Conservation (phyloP, 352 stramenopile genomes). For the Globisporangium takayamanum region DNA sequence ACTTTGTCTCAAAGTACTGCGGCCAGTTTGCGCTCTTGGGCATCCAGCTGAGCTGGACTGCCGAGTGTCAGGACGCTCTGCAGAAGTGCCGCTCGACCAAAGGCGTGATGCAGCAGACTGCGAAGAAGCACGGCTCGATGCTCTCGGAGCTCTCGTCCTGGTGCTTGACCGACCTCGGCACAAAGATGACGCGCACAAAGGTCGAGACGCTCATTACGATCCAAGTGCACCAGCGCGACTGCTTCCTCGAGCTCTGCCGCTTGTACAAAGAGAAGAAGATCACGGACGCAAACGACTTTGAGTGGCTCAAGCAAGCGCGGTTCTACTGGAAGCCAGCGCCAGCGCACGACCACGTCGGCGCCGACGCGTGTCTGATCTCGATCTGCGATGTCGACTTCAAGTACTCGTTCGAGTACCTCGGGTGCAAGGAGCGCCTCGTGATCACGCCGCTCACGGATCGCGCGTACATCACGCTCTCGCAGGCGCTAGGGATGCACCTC, state of each 20-base stretch:
- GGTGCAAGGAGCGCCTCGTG: slow-evolving; percentile 86
- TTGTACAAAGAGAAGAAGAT: slow-evolving; percentile 84
- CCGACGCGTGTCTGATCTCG: slow-evolving; percentile 91
- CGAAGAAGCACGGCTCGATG: slow-evolving; percentile 70
- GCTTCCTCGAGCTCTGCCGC: slow-evolving; percentile 55
- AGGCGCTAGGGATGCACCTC: slow-evolving; percentile 86
- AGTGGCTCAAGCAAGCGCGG: slow-evolving; percentile 78
- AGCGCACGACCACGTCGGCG: slow-evolving; percentile 79
- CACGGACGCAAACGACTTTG: slow-evolving; percentile 66
- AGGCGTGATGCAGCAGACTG: slow-evolving; percentile 81
- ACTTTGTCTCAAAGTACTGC: slow-evolving; percentile 72
- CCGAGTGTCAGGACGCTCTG: slow-evolving; percentile 63
- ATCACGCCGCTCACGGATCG: slow-evolving; percentile 90
- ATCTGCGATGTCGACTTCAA: slow-evolving; percentile 91
- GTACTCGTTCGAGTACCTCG: slow-evolving; percentile 92
- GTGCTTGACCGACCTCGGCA: slow-evolving; percentile 87
- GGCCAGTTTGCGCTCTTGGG: slow-evolving; percentile 69
- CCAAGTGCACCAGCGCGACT: slow-evolving; percentile 87
- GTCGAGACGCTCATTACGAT: slow-evolving; percentile 93
- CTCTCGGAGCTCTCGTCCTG: slow-evolving; percentile 87
- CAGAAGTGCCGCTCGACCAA: slow-evolving; percentile 78
- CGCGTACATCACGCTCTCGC: slow-evolving; percentile 88
- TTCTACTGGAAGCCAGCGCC: slow-evolving; percentile 66
- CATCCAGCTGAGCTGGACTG: slow-evolving; percentile 76
- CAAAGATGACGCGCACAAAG: slow-evolving; percentile 90